These are phyloP conservation scores for Gonium pectorale DNA, from an alignment of 139 green algal genomes.

Conservation along the genomic window DNA sequence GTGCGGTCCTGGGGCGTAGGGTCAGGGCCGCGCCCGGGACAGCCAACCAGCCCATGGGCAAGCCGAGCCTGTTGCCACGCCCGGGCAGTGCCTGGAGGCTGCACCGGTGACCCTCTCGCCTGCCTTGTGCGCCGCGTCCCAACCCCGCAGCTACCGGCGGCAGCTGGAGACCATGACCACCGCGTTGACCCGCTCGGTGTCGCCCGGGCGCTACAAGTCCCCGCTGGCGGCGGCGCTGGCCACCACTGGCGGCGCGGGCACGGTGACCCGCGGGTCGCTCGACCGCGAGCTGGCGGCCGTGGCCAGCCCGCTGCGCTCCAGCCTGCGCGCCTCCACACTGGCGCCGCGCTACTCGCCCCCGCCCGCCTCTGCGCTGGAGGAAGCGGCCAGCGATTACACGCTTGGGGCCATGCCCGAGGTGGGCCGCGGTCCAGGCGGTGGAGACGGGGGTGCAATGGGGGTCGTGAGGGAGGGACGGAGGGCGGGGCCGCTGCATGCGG, in stretches of 20 bases:
- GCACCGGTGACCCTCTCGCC: neutral
- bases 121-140: neutral
- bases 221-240: neutral
- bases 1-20: too few relatives aligned
- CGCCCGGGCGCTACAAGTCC: slow-evolving; percentile 12
- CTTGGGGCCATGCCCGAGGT: slow-evolving; percentile 37
- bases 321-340: slow-evolving; percentile 23
- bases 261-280: neutral
- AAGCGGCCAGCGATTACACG: neutral
- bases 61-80: too few relatives aligned
- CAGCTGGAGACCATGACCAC: neutral
- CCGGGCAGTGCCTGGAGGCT: too few relatives aligned
- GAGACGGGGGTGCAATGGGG: too few relatives aligned
- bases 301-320: neutral
- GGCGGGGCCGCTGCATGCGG: too few relatives aligned
- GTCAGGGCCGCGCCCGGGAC: too few relatives aligned
- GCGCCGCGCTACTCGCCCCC: slow-evolving; percentile 35
- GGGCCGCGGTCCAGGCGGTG: too few relatives aligned
- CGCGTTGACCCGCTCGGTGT: slow-evolving; percentile 24
- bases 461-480: too few relatives aligned
- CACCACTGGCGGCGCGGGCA: neutral
- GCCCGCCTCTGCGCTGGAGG: neutral
- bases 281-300: slow-evolving; percentile 22
- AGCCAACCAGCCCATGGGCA: too few relatives aligned
- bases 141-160: slow-evolving; percentile 35